A percentile compares a stretch with the other conserved stretches of the same genome.
Evolutionary conservation across 768 basidiomycete genomes (phyloP).

Genomic region (Suillus plorans): DNA sequence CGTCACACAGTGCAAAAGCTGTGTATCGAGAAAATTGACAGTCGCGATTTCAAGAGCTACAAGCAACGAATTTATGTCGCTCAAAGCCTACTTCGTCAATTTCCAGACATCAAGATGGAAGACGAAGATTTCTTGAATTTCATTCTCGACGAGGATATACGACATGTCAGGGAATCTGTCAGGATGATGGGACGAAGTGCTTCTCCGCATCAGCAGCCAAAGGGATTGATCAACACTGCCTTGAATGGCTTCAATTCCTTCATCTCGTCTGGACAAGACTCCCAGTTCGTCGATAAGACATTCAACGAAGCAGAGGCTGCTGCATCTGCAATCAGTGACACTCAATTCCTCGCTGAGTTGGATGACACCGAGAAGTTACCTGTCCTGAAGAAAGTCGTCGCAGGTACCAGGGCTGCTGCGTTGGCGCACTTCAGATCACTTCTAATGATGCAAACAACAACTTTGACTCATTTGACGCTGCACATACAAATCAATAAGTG

Average conservation of each 20-base stretch:
- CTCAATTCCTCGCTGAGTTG: conserved; percentile 16
- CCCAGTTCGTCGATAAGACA: conserved; percentile 1
- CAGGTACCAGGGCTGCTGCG: background rate
- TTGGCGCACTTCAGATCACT: background rate
- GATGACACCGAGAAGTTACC: conserved; percentile 9
- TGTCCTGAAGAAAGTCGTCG: background rate
- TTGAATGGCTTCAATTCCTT: background rate
- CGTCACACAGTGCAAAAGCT: background rate
- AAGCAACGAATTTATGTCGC: conserved; percentile 19
- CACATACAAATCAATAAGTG: conserved; percentile 10
- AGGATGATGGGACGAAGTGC: background rate
- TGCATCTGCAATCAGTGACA: conserved; percentile 11
- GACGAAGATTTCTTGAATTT: conserved; percentile 2
- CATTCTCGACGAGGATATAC: conserved; percentile 4
- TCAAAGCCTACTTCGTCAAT: conserved; percentile 3
- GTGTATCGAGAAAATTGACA: conserved; percentile 6
- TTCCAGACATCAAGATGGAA: conserved; percentile 1
- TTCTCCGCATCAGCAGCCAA: background rate
- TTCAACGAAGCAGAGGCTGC: conserved; percentile 4
- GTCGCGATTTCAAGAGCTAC: conserved; percentile 9
- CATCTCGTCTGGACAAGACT: background rate
- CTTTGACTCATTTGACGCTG: conserved; percentile 11
- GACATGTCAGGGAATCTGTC: conserved; percentile 2
- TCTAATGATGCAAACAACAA: background rate
- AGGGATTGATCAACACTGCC: background rate